Evolutionary conservation across 352 stramenopile species (phyloP).

Genomic region (Pythium aphanidermatum): DNA sequence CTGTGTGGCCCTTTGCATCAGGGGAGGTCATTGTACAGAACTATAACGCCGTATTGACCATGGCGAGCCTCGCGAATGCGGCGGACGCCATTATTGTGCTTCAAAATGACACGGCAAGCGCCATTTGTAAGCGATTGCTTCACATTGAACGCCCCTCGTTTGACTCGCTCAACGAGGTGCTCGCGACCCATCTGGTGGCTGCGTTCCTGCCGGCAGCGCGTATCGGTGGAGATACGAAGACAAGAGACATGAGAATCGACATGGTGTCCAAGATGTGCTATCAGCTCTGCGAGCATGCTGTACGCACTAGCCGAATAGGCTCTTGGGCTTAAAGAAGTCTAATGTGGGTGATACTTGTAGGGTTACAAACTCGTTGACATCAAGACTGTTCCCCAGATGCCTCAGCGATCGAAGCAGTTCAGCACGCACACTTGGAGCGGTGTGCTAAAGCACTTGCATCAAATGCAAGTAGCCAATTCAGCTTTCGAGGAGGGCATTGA

Average conservation of each 20-base stretch:
- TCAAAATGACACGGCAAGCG: conserved; percentile 56
- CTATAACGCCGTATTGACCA: conserved; percentile 88
- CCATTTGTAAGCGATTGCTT: conserved; percentile 51
- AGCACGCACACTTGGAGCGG: conserved; percentile 70
- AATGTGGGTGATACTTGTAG: no score
- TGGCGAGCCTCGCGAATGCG: conserved; percentile 61
- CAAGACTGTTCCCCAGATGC: conserved; percentile 65
- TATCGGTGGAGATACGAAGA: no score
- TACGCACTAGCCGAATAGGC: no score
- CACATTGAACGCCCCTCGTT: conserved; percentile 54
- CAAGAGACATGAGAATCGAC: no score
- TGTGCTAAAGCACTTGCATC: conserved; percentile 65
- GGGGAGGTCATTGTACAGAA: conserved; percentile 88
- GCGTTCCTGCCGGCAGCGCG: conserved; percentile 33
- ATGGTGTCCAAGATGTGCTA: conserved; percentile 34
- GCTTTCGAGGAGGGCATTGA: conserved; percentile 56
- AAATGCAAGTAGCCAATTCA: conserved; percentile 68
- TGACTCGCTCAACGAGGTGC: conserved; percentile 50
- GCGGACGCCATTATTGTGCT: conserved; percentile 63
- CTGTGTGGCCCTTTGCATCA: conserved; percentile 79
- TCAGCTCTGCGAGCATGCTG: conserved; percentile 50
- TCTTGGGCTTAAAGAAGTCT: no score
- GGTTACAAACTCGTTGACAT: conserved; percentile 68
- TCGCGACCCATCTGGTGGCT: conserved; percentile 54
- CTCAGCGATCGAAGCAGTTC: conserved; percentile 58